These are phyloP conservation scores for Lagenidium sp. DNA, from an alignment of 352 stramenopile genomes.

Conservation along the genomic window DNA sequence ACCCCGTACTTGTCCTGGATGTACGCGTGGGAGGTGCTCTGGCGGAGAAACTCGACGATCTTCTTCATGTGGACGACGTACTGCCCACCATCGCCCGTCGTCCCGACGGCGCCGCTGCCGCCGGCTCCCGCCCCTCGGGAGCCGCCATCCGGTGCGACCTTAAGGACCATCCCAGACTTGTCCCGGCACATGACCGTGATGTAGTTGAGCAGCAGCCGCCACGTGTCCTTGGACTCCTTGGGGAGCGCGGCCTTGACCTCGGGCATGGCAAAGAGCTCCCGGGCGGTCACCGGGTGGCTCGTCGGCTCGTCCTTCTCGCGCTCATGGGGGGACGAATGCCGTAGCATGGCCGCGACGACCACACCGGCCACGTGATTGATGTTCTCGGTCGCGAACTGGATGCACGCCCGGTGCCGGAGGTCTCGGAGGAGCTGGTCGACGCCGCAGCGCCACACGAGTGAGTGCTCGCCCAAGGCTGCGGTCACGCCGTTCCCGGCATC, in stretches of 20 bases:
- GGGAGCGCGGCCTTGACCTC: constrained; percentile 65
- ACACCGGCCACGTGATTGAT: constrained; percentile 77
- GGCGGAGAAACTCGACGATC: constrained; percentile 70
- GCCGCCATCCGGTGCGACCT: constrained; percentile 61
- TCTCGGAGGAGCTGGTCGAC: constrained; percentile 74
- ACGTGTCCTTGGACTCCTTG: constrained; percentile 71
- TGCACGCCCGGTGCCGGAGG: constrained; percentile 68
- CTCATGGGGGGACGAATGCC: constrained; percentile 73
- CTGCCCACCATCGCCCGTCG: constrained; percentile 67
- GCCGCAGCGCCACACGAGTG: constrained; percentile 75
- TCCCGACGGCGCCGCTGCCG: constrained; percentile 45
- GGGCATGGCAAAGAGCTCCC: constrained; percentile 62
- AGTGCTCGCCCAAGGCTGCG: constrained; percentile 43
- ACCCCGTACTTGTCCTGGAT: constrained; percentile 76
- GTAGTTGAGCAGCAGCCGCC: constrained; percentile 81
- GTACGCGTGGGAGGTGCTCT: constrained; percentile 74
- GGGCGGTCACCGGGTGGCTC: constrained; percentile 64
- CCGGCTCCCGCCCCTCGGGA: no score
- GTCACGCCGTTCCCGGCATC: background rate
- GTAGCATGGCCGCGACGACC: constrained; percentile 73
- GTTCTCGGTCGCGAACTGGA: constrained; percentile 77
- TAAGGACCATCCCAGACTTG: constrained; percentile 85
- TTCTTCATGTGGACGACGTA: constrained; percentile 89
- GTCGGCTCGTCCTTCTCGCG: constrained; percentile 74
- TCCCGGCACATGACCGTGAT: constrained; percentile 86